Percentiles rank a stretch among this genome's conserved stretches.
phyloP scores from a whole-genome alignment of 768 basidiomycete species.

The Gloeophyllum trabeum region DNA sequence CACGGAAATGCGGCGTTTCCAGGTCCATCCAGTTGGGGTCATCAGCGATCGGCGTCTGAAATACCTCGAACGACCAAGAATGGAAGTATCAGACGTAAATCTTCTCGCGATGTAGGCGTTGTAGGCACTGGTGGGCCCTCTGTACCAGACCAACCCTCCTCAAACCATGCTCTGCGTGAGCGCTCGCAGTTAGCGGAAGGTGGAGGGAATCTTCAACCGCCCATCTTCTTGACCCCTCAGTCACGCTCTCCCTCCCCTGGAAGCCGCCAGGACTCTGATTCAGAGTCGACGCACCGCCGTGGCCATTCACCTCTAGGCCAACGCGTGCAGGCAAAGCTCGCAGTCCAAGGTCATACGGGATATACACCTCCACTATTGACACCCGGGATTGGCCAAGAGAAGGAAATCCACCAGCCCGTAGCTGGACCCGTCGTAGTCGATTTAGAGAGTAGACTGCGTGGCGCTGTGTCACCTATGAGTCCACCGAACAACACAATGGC shows the following conservation, averaged over 20 bases:
- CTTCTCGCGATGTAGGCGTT: constrained; percentile 39
- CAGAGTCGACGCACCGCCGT: no score
- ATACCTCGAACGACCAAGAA: constrained; percentile 9
- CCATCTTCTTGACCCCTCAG: constrained; percentile 26
- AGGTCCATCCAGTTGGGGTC: constrained; percentile 12
- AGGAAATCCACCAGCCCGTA: constrained; percentile 47
- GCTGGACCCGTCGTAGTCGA: constrained; percentile 51
- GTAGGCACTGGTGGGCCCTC: constrained; percentile 32
- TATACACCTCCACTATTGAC: constrained; percentile 42
- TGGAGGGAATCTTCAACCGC: constrained; percentile 15
- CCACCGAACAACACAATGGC: no score
- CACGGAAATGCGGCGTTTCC: not conserved
- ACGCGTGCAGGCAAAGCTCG: no score
- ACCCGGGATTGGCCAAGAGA: constrained; percentile 51
- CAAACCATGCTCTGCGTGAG: not conserved
- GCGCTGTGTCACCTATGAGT: no score
- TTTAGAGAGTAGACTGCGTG: constrained; percentile 16
- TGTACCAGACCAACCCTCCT: constrained; percentile 8
- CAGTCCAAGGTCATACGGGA: no score
- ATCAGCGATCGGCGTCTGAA: constrained; percentile 41
- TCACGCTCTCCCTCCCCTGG: constrained; percentile 19
- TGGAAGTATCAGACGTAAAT: constrained; percentile 29
- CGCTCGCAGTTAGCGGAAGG: not conserved
- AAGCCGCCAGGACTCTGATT: no score
- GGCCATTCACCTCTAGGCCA: no score